A percentile compares a stretch with the other conserved stretches of the same genome.
Evolutionary conservation across 352 stramenopile genomes (phyloP).

Genomic region (Phytophthora megakarya): DNA sequence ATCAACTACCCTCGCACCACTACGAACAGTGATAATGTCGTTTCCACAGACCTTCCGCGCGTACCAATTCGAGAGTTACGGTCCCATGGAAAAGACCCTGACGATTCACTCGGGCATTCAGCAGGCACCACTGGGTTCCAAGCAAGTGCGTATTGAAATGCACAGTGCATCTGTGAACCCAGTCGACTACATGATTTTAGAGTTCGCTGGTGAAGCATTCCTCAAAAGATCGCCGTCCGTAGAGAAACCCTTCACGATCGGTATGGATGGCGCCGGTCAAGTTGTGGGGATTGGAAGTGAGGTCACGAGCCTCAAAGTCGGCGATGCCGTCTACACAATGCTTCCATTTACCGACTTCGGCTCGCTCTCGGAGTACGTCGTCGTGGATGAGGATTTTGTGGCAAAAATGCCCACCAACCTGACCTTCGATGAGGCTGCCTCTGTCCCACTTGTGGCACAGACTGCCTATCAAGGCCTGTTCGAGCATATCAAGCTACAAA

Average conservation of each 20-base stretch:
- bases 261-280: slow-evolving; percentile 41
- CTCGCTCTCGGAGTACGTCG: slow-evolving; percentile 43
- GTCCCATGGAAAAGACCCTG: slow-evolving; percentile 19
- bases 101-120: slow-evolving; percentile 14
- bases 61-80: slow-evolving; percentile 38
- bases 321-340: slow-evolving; percentile 37
- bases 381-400: slow-evolving; percentile 23
- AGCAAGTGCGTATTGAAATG: slow-evolving; percentile 62
- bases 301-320: slow-evolving; percentile 29
- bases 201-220: slow-evolving; percentile 27
- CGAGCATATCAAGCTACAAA: slow-evolving; percentile 20
- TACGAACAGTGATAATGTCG: too few relatives aligned
- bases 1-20: too few relatives aligned
- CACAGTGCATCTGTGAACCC: slow-evolving; percentile 60
- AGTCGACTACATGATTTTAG: slow-evolving; percentile 57
- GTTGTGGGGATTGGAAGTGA: slow-evolving; percentile 39
- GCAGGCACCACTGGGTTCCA: slow-evolving; percentile 7
- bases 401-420: slow-evolving; percentile 42
- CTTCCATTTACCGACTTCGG: slow-evolving; percentile 4
- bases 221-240: slow-evolving; percentile 19
- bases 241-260: slow-evolving; percentile 35
- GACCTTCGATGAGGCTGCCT: slow-evolving; percentile 43
- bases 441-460: slow-evolving; percentile 23
- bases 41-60: slow-evolving; percentile 24
- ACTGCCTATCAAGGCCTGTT: slow-evolving; percentile 36